Percentiles rank a stretch among this genome's conserved stretches.
These are phyloP conservation scores for Cladophialophora carrionii DNA, from an alignment of 2,329 filamentous ascomycete genomes.

Conservation along the genomic window DNA sequence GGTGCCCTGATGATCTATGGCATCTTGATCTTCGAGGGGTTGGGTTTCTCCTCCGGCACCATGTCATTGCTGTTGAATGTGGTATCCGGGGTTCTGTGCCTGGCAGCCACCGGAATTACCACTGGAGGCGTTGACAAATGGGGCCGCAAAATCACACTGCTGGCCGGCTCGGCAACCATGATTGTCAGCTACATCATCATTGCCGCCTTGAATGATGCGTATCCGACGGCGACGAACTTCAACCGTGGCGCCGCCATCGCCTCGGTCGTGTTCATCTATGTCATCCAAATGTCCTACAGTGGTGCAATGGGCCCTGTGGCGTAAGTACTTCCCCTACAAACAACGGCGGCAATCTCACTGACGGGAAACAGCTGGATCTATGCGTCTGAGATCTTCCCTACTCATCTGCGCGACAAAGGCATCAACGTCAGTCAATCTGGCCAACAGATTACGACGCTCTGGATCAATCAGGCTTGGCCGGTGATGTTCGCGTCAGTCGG, in stretches of 20 bases:
- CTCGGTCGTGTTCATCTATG: conserved; percentile 20
- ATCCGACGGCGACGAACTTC: conserved; percentile 18
- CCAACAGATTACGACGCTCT: not conserved
- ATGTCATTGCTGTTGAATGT: conserved; percentile 22
- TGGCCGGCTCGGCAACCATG: conserved; percentile 18
- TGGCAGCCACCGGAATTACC: conserved; percentile 4
- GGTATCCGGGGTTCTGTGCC: conserved; percentile 18
- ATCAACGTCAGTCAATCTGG: not conserved
- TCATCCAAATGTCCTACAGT: conserved; percentile 20
- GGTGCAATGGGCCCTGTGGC: conserved; percentile 18
- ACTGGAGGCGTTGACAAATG: conserved; percentile 21
- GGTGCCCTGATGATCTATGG: conserved; percentile 46
- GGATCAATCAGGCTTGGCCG: not conserved
- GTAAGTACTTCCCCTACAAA: not conserved
- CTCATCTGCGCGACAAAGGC: not conserved
- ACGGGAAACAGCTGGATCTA: not conserved
- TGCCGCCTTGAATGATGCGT: conserved; percentile 16
- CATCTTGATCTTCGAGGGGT: conserved; percentile 46
- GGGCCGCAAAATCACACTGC: conserved; percentile 18
- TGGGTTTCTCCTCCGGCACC: conserved; percentile 40
- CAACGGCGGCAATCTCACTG: not conserved
- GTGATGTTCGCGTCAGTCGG: not conserved
- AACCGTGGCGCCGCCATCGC: conserved; percentile 22
- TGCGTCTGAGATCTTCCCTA: not conserved
- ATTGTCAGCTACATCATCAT: conserved; percentile 24